Percentiles rank a stretch among this genome's conserved stretches.
Evolutionary conservation across 1,284 basidiomycete species (phyloP).

Genomic region (Boletus sp.): DNA sequence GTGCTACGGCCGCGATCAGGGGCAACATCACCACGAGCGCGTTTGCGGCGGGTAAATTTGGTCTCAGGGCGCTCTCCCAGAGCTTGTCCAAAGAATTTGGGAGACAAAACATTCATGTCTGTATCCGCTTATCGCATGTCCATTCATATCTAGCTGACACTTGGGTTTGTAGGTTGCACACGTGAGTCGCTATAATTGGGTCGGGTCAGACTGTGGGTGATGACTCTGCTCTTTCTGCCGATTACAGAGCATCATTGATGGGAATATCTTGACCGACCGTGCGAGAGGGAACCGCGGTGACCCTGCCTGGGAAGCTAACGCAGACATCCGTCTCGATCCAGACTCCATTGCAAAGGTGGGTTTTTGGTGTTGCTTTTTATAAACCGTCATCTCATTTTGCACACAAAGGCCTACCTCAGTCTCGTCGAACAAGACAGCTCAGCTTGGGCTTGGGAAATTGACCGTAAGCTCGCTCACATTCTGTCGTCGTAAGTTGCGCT

Average conservation of each 20-base stretch:
- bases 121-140: conserved; percentile 14
- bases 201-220: background rate
- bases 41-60: conserved; percentile 70
- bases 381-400: conserved; percentile 23
- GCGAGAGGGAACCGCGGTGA: conserved; percentile 27
- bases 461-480: conserved; percentile 40
- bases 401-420: conserved; percentile 46
- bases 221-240: background rate
- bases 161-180: conserved; percentile 49
- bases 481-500: background rate
- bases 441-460: conserved; percentile 69
- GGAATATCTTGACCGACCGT: conserved; percentile 52
- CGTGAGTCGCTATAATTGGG: conserved; percentile 38
- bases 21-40: conserved; percentile 63
- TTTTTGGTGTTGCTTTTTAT: background rate
- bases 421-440: conserved; percentile 59
- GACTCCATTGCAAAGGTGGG: conserved; percentile 59
- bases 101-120: conserved; percentile 72
- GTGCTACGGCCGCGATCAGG: conserved; percentile 65
- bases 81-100: conserved; percentile 78
- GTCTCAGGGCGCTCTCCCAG: conserved; percentile 63
- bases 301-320: conserved; percentile 45
- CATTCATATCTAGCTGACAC: conserved; percentile 4
- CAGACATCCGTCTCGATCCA: conserved; percentile 49
- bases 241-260: conserved; percentile 57